phyloP scores from a whole-genome alignment of 2,329 filamentous ascomycete species.

The Apiospora pterosperma region DNA sequence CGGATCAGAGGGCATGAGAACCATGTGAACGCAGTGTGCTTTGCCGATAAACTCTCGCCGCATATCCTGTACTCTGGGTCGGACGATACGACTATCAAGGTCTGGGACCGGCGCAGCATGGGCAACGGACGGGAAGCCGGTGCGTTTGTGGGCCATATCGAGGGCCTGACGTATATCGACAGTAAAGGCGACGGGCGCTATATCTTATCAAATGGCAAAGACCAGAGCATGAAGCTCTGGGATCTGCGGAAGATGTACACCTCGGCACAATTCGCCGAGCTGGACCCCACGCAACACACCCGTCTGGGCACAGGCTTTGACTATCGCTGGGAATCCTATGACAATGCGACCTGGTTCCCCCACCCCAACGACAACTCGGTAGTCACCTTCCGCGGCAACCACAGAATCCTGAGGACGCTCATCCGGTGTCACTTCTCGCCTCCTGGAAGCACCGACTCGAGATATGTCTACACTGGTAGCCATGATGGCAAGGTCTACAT shows the following conservation, averaged over 20 bases:
- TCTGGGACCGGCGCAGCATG: conserved; percentile 94
- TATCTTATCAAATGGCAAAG: conserved; percentile 90
- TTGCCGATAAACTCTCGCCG: conserved; percentile 81
- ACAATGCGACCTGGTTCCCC: conserved; percentile 62
- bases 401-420: conserved; percentile 82
- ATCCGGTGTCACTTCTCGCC: conserved; percentile 96
- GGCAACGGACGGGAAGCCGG: conserved; percentile 72
- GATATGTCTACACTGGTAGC: conserved; percentile 91
- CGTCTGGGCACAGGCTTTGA: conserved; percentile 59
- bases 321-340: conserved; percentile 67
- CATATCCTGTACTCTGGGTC: conserved; percentile 96
- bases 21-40: conserved; percentile 96
- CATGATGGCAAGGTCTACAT: conserved; percentile 87
- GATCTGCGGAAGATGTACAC: conserved; percentile 87
- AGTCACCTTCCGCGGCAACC: conserved; percentile 90
- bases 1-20: conserved; percentile 75
- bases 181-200: conserved; percentile 73
- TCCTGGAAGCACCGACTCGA: conserved; percentile 76
- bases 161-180: conserved; percentile 67
- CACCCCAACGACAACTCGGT: conserved; percentile 86
- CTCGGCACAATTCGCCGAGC: conserved; percentile 56
- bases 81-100: conserved; percentile 89
- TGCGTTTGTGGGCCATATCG: conserved; percentile 63
- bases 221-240: conserved; percentile 97
- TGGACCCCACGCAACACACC: conserved; percentile 54